Conservation (phyloP, 352 stramenopile genomes). For the Elongisporangium prolatum region DNA sequence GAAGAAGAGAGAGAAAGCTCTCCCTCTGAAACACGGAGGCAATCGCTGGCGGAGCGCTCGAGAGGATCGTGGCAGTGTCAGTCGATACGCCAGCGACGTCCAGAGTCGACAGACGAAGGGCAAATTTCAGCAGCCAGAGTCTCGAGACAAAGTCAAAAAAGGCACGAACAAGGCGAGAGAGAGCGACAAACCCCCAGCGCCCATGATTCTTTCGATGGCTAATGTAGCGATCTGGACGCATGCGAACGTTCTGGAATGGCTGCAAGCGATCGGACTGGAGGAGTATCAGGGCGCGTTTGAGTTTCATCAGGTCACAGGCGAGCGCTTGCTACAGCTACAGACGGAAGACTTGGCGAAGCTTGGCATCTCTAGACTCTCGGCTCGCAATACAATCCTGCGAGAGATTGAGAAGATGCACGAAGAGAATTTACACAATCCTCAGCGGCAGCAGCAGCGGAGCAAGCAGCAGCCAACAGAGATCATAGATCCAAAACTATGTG, state of each 20-base stretch:
- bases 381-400: slow-evolving; percentile 49
- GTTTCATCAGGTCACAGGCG: slow-evolving; percentile 71
- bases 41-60: slow-evolving; percentile 73
- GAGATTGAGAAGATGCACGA: slow-evolving; percentile 47
- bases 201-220: slow-evolving; percentile 25
- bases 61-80: slow-evolving; percentile 66
- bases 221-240: slow-evolving; percentile 48
- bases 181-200: slow-evolving; percentile 7
- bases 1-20: slow-evolving; percentile 43
- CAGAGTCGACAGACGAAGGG: slow-evolving; percentile 23
- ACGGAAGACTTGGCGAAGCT: slow-evolving; percentile 40
- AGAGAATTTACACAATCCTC: slow-evolving; percentile 6
- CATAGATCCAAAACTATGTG: slow-evolving; percentile 54
- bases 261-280: slow-evolving; percentile 46
- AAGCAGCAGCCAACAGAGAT: slow-evolving; percentile 21
- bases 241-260: slow-evolving; percentile 59
- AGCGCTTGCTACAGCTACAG: slow-evolving; percentile 37
- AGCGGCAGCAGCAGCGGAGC: slow-evolving; percentile 4
- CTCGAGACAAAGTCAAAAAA: slow-evolving; percentile 13
- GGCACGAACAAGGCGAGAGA: slow-evolving; percentile 21
- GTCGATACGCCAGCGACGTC: slow-evolving; percentile 65
- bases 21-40: slow-evolving; percentile 54
- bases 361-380: slow-evolving; percentile 48
- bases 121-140: slow-evolving; percentile 17
- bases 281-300: slow-evolving; percentile 69